phyloP scores from a whole-genome alignment of 2,329 filamentous ascomycete genomes.

The Nothophaeocryptopus gaeumannii region DNA sequence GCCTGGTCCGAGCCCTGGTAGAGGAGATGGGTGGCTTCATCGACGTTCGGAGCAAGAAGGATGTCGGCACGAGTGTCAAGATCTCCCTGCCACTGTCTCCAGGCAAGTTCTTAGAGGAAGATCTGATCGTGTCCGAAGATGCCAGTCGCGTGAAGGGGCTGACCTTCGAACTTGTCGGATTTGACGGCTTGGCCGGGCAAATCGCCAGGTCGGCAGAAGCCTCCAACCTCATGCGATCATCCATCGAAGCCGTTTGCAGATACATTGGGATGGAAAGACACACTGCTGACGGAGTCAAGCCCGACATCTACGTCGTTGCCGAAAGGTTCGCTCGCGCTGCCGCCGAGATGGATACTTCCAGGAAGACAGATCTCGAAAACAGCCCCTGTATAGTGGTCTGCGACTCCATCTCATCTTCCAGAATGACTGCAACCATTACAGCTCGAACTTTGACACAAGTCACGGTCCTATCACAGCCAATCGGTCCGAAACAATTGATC shows the following conservation, averaged over 20 bases:
- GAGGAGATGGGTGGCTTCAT: conserved; percentile 29
- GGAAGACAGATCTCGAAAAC: not conserved
- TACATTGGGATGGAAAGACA: conserved; percentile 1
- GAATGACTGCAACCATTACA: not conserved
- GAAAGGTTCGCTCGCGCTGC: conserved; percentile 1
- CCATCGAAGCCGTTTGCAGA: conserved; percentile 6
- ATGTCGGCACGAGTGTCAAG: conserved; percentile 23
- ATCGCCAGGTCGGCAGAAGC: not conserved
- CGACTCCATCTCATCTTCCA: conserved; percentile 8
- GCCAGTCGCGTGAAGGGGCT: conserved; percentile 1
- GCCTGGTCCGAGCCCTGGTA: conserved; percentile 34
- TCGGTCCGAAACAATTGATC: conserved; percentile 4
- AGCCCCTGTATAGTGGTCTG: conserved; percentile 7
- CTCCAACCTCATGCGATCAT: conserved; percentile 1
- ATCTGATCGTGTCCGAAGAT: not conserved
- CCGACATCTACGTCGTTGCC: conserved; percentile 2
- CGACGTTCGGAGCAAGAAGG: conserved; percentile 29
- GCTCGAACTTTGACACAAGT: not conserved
- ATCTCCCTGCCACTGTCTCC: conserved; percentile 3
- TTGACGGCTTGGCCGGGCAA: not conserved
- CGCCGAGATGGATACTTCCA: not conserved
- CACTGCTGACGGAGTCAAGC: not conserved
- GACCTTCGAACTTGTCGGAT: conserved; percentile 3
- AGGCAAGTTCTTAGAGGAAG: not conserved
- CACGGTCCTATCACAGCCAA: conserved; percentile 5